Conservation (phyloP, 805 yeast species). For the Candida montana region DNA sequence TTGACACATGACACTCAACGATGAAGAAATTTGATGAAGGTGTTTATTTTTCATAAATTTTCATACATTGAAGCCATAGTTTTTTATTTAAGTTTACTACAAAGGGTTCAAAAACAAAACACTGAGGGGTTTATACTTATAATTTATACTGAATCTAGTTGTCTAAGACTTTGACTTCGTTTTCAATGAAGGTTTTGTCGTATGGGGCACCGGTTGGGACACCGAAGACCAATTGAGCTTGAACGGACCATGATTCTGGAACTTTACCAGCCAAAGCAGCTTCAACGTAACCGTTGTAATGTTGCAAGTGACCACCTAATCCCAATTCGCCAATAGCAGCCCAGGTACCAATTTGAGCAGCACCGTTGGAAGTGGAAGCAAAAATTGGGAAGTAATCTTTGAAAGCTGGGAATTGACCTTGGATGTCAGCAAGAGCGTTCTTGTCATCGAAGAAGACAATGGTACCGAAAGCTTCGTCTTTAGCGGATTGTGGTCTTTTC, state of each 20-base stretch:
- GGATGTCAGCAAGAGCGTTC: slow-evolving; percentile 32
- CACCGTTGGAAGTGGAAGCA: slow-evolving; percentile 43
- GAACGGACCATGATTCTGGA: slow-evolving; percentile 40
- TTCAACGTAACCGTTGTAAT: slow-evolving; percentile 42
- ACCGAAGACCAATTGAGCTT: slow-evolving; percentile 49
- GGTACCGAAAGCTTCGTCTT: slow-evolving; percentile 45
- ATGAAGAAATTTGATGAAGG: too few relatives aligned
- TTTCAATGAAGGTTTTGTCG: slow-evolving; percentile 38
- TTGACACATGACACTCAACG: slow-evolving; percentile 7
- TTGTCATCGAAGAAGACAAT: slow-evolving; percentile 44
- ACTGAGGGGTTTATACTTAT: too few relatives aligned
- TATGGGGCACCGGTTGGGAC: slow-evolving; percentile 31
- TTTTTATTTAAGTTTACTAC: too few relatives aligned
- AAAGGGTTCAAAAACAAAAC: too few relatives aligned
- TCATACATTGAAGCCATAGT: neutral
- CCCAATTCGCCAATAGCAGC: slow-evolving; percentile 39
- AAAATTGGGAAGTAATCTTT: slow-evolving; percentile 42
- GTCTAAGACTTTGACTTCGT: slow-evolving; percentile 34
- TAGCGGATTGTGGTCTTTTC: slow-evolving; percentile 38
- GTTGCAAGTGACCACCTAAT: slow-evolving; percentile 48
- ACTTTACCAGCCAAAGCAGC: slow-evolving; percentile 35
- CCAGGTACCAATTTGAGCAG: slow-evolving; percentile 48
- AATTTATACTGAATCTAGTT: too few relatives aligned
- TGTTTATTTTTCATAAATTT: too few relatives aligned
- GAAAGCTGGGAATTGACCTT: slow-evolving; percentile 38